Base-by-base conservation (phyloP, 495 filamentous ascomycete species). In the Podospora pseudocomata region DNA sequence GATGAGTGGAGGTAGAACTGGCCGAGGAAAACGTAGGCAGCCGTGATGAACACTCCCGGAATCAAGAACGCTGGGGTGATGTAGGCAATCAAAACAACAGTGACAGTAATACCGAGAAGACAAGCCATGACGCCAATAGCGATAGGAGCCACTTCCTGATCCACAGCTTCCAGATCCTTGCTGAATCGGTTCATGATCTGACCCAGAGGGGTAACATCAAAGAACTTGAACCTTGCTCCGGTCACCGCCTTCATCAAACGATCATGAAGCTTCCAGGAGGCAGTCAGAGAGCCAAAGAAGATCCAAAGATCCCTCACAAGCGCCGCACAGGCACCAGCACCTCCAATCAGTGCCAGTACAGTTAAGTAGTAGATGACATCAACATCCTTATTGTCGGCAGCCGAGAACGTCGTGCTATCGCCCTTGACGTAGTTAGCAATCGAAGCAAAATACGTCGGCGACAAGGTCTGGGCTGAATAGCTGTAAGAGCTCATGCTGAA, bases 111-210 rank as follows among this genome's bases (percentile, higher is more conserved):
- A 49, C 81, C 83, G 62, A 86, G 74, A 15, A 79, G 81, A 71
- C 84, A 86, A 13, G 75, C 80, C 80, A 87, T 85, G 39, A 87
- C 82, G 30, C 85, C 83, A 62, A 87, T 91, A 23, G 96, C 93
- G 65, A 97, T 87, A 20, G 94, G 91, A 1, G 95, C 93, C 66
- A 98, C 91, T 76, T 98, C 95, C 77, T 99, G 96, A 70, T 99
- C 96, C 67, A 99, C 83, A 5, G 93, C 88, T 76, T 99, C 95
- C 28, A 98, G 84, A 78, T 98, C 96, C 78, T 97, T 98, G 69
- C 94, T 97, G 79, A 99, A 99, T 53, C 96, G 86, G 77, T 99
- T 99, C 91, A 98, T 98, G 70, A 99, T 85, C 78, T 97, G 95
- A 15, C 96, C 96, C 0, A 97, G 86, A 5, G 96, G 96, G 2